phyloP scores from a whole-genome alignment of 2,329 filamentous ascomycete species.

The Torrubiellomyces zombiae region DNA sequence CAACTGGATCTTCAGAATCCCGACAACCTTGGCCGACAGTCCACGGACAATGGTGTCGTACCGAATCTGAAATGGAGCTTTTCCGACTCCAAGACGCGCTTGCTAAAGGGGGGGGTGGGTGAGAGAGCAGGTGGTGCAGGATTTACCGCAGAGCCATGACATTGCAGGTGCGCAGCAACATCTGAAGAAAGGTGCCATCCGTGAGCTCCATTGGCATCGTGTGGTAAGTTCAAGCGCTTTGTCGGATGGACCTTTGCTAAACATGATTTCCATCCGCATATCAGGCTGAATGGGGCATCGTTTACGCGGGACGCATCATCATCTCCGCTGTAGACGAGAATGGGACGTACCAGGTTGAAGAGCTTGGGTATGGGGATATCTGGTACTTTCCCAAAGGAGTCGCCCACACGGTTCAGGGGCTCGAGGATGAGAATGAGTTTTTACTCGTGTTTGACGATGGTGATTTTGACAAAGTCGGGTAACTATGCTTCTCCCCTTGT shows the following conservation, averaged over 20 bases:
- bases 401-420: slow-evolving; percentile 45
- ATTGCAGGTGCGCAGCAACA: slow-evolving; percentile 54
- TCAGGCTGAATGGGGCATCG: slow-evolving; percentile 50
- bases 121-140: slow-evolving; percentile 48
- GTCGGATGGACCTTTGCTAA: background rate
- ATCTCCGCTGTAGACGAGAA: slow-evolving; percentile 46
- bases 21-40: slow-evolving; percentile 42
- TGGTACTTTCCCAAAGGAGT: slow-evolving; percentile 55
- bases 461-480: slow-evolving; percentile 47
- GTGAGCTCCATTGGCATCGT: slow-evolving; percentile 51
- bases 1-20: slow-evolving; percentile 46
- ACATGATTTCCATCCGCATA: background rate
- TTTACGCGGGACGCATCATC: slow-evolving; percentile 39
- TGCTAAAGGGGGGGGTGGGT: slow-evolving; percentile 50
- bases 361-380: slow-evolving; percentile 43
- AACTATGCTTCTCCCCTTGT: slow-evolving; percentile 6
- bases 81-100: slow-evolving; percentile 46
- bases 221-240: slow-evolving; percentile 29
- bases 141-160: slow-evolving; percentile 47
- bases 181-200: slow-evolving; percentile 46
- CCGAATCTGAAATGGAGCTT: slow-evolving; percentile 56
- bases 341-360: slow-evolving; percentile 36
- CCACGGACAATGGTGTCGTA: slow-evolving; percentile 46
- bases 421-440: slow-evolving; percentile 51
- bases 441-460: slow-evolving; percentile 50